These are phyloP conservation scores for Hortaea sp. DNA, from an alignment of 2,329 filamentous ascomycete species.

Conservation along the genomic window DNA sequence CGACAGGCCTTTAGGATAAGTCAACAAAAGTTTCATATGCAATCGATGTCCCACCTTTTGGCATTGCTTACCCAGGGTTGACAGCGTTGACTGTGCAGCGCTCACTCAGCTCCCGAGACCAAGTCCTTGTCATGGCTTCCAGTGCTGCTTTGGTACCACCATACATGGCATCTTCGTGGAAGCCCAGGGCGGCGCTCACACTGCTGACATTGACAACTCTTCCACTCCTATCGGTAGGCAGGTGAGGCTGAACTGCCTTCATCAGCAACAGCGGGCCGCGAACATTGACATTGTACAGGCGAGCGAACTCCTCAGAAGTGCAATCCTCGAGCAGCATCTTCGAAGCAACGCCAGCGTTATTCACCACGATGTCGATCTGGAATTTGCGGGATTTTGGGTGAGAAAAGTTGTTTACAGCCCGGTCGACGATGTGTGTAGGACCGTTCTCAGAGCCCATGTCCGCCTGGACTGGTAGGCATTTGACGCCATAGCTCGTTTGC, in stretches of 20 bases:
- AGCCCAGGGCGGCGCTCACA: slow-evolving; percentile 49
- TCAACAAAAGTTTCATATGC: too few species aligned
- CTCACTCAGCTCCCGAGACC: slow-evolving; percentile 53
- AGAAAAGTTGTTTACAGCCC: slow-evolving; percentile 50
- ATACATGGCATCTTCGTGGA: slow-evolving; percentile 50
- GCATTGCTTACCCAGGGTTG: slow-evolving; percentile 52
- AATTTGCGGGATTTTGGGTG: slow-evolving; percentile 45
- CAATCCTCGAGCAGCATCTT: slow-evolving; percentile 59
- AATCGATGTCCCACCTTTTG: not conserved
- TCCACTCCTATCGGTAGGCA: slow-evolving; percentile 58
- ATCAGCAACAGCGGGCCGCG: slow-evolving; percentile 69
- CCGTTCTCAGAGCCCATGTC: slow-evolving; percentile 57
- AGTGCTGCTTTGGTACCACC: slow-evolving; percentile 58
- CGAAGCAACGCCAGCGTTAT: slow-evolving; percentile 64
- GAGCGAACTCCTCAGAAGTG: slow-evolving; percentile 54
- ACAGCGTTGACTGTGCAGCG: slow-evolving; percentile 55
- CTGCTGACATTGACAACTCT: slow-evolving; percentile 54
- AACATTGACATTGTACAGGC: slow-evolving; percentile 71
- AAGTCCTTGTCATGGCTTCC: slow-evolving; percentile 60
- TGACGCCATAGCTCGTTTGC: slow-evolving; percentile 46
- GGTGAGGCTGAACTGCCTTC: slow-evolving; percentile 59
- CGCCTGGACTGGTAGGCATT: slow-evolving; percentile 55
- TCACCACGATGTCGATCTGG: slow-evolving; percentile 73
- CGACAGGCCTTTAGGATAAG: not conserved
- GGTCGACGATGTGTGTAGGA: slow-evolving; percentile 49